A percentile compares a stretch with the other conserved stretches of the same genome.
Evolutionary conservation across 1,284 basidiomycete genomes (phyloP).

Genomic region (Ustilago hordei): DNA sequence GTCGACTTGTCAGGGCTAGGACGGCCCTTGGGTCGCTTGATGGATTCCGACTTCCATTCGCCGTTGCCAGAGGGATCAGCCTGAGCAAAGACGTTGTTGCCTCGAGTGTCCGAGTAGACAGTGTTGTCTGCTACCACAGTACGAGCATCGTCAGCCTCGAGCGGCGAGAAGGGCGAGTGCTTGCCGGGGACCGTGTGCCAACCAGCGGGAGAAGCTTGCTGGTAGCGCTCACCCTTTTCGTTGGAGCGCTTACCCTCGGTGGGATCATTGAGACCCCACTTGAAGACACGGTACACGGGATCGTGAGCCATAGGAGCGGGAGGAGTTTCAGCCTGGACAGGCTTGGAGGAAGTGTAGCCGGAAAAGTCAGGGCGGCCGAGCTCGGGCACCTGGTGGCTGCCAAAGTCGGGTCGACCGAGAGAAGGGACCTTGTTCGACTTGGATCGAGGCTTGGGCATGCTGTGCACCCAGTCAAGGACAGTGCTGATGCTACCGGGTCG

Average conservation of each 20-base stretch:
- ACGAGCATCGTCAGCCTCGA: slow-evolving; percentile 25
- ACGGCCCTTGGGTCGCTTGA: slow-evolving; percentile 52
- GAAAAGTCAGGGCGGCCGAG: slow-evolving; percentile 56
- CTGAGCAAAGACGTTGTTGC: slow-evolving; percentile 63
- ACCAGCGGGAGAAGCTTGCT: slow-evolving; percentile 50
- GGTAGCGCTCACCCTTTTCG: slow-evolving; percentile 49
- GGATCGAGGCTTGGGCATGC: slow-evolving; percentile 41
- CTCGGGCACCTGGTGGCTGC: slow-evolving; percentile 30
- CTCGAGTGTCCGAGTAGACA: slow-evolving; percentile 55
- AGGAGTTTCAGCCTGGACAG: slow-evolving; percentile 11
- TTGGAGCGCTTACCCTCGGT: slow-evolving; percentile 56
- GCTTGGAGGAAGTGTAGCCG: slow-evolving; percentile 25
- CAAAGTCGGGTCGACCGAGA: slow-evolving; percentile 35
- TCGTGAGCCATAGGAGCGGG: slow-evolving; percentile 32
- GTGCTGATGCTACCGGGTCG: slow-evolving; percentile 50
- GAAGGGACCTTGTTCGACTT: slow-evolving; percentile 17
- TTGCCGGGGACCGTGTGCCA: slow-evolving; percentile 59
- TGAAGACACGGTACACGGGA: slow-evolving; percentile 56
- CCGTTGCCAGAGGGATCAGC: slow-evolving; percentile 52
- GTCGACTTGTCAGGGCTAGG: slow-evolving; percentile 43
- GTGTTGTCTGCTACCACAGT: slow-evolving; percentile 39
- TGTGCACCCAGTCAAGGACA: slow-evolving; percentile 61
- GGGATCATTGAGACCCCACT: slow-evolving; percentile 63
- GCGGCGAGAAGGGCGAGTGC: slow-evolving; percentile 40
- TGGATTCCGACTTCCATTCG: slow-evolving; percentile 42